Percentiles rank a stretch among this genome's conserved stretches.
These are phyloP conservation scores for Jatropha podagrica DNA, from an alignment of 441 rosid genomes.

Conservation along the genomic window DNA sequence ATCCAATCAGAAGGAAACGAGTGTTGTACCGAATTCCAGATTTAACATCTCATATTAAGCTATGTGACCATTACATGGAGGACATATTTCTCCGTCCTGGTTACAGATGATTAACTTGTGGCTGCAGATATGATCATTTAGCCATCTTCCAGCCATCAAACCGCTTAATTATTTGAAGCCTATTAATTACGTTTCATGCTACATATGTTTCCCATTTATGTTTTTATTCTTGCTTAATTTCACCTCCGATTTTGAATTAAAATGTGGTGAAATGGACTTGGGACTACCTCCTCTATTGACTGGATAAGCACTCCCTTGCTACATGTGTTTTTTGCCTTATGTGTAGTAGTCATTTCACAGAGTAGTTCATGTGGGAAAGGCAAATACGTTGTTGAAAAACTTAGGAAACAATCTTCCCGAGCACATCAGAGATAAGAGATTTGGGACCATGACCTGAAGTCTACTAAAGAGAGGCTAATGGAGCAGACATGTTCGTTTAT, in stretches of 20 bases:
- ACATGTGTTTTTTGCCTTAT: background rate
- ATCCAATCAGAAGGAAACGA: background rate
- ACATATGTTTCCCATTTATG: background rate
- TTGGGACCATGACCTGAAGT: background rate
- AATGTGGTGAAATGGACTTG: background rate
- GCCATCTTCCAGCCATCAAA: background rate
- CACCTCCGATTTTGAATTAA: too few relatives aligned
- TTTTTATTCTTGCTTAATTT: background rate
- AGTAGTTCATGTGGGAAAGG: background rate
- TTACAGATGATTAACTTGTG: background rate
- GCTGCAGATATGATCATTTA: background rate
- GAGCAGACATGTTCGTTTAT: background rate
- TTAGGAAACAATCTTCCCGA: background rate
- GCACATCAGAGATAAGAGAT: background rate
- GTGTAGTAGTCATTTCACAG: too few relatives aligned
- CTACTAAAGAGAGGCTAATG: background rate
- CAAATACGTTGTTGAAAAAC: background rate
- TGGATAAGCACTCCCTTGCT: too few relatives aligned
- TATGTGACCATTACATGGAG: background rate
- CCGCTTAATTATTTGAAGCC: background rate
- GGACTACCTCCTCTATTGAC: background rate
- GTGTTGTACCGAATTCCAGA: background rate
- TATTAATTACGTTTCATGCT: background rate
- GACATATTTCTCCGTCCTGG: background rate
- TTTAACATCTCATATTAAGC: background rate